Evolutionary conservation across 2,329 filamentous ascomycete species (phyloP), one percentile per base, ranked within the genome.

Genomic region (Lasiodiplodia sp.): DNA sequence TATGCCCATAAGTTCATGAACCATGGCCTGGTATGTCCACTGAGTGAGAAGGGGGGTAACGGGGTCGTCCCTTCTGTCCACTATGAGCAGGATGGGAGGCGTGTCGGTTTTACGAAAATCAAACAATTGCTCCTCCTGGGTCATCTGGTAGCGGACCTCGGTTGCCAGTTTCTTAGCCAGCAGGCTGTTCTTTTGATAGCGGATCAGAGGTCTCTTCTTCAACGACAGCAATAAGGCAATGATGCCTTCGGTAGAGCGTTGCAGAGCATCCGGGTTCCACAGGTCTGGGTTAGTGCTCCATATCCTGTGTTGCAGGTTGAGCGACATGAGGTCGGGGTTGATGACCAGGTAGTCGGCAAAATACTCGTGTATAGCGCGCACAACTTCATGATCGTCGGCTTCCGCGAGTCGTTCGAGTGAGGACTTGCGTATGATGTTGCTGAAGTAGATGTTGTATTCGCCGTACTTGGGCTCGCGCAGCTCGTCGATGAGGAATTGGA

Each of bases 11-110:
- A 98, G 83, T 76, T 99, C 96, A 78, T 99, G 96, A 0, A 99
- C 96, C 94, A 99, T 99, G n/a, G 96, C 96, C 81, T 99, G 96
- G 76, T 99, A 99, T 31, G 96, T 99, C 96, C 96, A 99, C 78
- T 99, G 96, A 2, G 94, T 97, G 60, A 99, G 86, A 12, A 99
- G 83, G 0, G 96, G 96, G 3, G 96, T 99, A 63, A 98, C 92
- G 0, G 96, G 95, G 75, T 99, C 96, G 77, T 97, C 94, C 78
- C 96, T 88, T 52, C 96, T 89, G 80, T 99, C 96, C 37, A 99
- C 82, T 66, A 99, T 88, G 40, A 99, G 86, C 16, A 99, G 85
- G 73, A 99, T 94, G 0, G 96, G 96, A 10, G 95, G 92, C 0
- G 96, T 99, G 79, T 99, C 96, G 65, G 94, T 91, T 79, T 93